Conservation (phyloP, 306 rosid genomes). For the Quercus aquifolioides region DNA sequence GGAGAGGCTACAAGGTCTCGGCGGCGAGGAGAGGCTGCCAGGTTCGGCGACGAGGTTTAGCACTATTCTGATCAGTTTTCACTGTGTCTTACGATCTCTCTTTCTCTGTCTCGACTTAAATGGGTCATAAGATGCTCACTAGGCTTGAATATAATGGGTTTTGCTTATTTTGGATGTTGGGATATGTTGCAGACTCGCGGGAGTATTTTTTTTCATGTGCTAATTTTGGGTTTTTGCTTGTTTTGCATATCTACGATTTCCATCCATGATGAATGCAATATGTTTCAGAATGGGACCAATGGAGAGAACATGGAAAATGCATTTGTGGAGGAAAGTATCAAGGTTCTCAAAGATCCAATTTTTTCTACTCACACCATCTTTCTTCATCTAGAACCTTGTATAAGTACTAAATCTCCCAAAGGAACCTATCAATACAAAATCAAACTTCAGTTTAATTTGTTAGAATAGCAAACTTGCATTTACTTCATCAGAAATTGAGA, state of each 20-base stretch:
- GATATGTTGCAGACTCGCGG: no score
- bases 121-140: no score
- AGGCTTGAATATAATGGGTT: no score
- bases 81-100: no score
- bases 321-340: slow-evolving; percentile 21
- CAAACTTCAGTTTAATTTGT: background rate
- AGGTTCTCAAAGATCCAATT: slow-evolving; percentile 8
- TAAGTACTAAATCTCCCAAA: background rate
- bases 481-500: background rate
- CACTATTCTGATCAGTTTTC: no score
- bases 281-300: slow-evolving; percentile 30
- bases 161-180: no score
- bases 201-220: no score
- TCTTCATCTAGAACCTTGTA: slow-evolving; percentile 2
- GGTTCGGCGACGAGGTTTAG: no score
- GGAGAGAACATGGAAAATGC: slow-evolving; percentile 21
- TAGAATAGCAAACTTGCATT: no score
- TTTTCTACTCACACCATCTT: background rate
- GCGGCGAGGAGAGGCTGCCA: no score
- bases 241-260: slow-evolving; percentile 33
- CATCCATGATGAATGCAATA: slow-evolving; percentile 44
- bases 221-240: background rate
- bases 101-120: no score
- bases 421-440: background rate
- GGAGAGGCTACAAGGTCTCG: no score